Percentiles rank a stretch among this genome's conserved stretches.
Evolutionary conservation across 805 yeast species (phyloP).

Genomic region (Candida andamanensis): DNA sequence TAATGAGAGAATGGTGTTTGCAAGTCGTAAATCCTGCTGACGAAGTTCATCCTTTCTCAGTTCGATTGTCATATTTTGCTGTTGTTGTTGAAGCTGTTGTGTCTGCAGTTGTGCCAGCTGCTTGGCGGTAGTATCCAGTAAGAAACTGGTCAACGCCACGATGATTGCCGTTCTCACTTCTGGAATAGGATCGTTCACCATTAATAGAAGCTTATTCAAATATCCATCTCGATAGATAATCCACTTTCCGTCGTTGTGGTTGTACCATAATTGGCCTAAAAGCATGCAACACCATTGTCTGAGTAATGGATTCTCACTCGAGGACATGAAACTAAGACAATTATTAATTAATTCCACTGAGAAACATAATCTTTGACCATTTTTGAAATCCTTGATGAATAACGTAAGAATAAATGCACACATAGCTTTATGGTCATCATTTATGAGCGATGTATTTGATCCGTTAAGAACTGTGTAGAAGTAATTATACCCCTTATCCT

Average conservation of each 20-base stretch:
- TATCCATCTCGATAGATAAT: constrained; percentile 62
- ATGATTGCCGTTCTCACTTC: constrained; percentile 88
- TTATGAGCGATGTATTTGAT: constrained; percentile 33
- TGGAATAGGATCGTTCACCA: constrained; percentile 85
- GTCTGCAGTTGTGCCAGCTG: constrained; percentile 11
- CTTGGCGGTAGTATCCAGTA: constrained; percentile 38
- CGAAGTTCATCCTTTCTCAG: constrained; percentile 44
- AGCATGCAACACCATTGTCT: constrained; percentile 90
- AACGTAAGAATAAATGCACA: constrained; percentile 86
- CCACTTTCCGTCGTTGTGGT: constrained; percentile 69
- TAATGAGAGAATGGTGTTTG: constrained; percentile 59
- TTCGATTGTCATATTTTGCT: constrained; percentile 18
- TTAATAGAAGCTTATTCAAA: constrained; percentile 47
- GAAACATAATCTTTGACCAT: constrained; percentile 77
- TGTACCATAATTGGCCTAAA: constrained; percentile 70
- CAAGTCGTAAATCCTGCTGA: constrained; percentile 65
- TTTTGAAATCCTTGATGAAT: constrained; percentile 73
- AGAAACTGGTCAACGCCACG: constrained; percentile 63
- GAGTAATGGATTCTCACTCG: constrained; percentile 76
- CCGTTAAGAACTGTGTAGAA: constrained; percentile 71
- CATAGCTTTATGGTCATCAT: constrained; percentile 90
- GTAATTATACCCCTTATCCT: constrained; percentile 86
- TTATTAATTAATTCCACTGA: constrained; percentile 67
- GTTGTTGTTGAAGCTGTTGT: constrained; percentile 14
- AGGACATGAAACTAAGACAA: constrained; percentile 58